A percentile compares a stretch with the other conserved stretches of the same genome.
These are phyloP conservation scores for Parafenestella ontariensis DNA, from an alignment of 2,329 filamentous ascomycete species.

Conservation along the genomic window DNA sequence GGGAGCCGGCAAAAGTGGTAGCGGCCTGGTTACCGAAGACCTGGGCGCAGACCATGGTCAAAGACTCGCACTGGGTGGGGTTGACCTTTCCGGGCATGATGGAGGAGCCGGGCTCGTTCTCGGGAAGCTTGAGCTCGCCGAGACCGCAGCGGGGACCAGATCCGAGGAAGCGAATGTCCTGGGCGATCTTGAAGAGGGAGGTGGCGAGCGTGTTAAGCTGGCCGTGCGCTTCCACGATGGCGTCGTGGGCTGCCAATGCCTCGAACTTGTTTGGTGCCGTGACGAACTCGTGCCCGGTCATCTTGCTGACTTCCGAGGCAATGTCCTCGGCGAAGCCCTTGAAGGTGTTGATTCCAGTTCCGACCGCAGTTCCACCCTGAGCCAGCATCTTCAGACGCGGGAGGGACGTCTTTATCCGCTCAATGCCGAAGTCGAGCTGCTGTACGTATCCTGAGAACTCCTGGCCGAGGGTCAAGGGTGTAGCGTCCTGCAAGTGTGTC, in stretches of 20 bases:
- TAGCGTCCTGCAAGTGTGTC: conserved; percentile 97
- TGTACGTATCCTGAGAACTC: conserved; percentile 98
- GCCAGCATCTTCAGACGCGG: conserved; percentile 87
- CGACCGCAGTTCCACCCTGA: conserved; percentile 95
- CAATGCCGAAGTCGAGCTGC: conserved; percentile 89
- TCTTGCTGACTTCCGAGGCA: conserved; percentile 86
- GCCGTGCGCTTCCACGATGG: conserved; percentile 91
- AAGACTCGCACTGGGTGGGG: conserved; percentile 95
- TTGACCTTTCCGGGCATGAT: conserved; percentile 99
- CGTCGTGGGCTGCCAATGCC: conserved; percentile 93
- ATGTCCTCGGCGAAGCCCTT: conserved; percentile 94
- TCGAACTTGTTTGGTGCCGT: conserved; percentile 99
- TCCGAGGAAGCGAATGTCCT: conserved; percentile 96
- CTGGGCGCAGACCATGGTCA: conserved; percentile 97
- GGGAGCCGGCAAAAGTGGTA: conserved; percentile 91
- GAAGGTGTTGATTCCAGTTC: conserved; percentile 97
- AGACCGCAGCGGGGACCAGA: conserved; percentile 95
- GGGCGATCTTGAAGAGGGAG: conserved; percentile 96
- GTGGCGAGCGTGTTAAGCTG: conserved; percentile 90
- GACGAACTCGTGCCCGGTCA: conserved; percentile 92
- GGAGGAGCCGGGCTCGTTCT: conserved; percentile 96
- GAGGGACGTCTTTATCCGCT: conserved; percentile 81
- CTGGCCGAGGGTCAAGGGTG: conserved; percentile 91
- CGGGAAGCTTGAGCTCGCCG: conserved; percentile 88
- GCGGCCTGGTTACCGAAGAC: conserved; percentile 98